Conservation (phyloP, 164 flowering plant genomes). For the Paratinospora sagittata region DNA sequence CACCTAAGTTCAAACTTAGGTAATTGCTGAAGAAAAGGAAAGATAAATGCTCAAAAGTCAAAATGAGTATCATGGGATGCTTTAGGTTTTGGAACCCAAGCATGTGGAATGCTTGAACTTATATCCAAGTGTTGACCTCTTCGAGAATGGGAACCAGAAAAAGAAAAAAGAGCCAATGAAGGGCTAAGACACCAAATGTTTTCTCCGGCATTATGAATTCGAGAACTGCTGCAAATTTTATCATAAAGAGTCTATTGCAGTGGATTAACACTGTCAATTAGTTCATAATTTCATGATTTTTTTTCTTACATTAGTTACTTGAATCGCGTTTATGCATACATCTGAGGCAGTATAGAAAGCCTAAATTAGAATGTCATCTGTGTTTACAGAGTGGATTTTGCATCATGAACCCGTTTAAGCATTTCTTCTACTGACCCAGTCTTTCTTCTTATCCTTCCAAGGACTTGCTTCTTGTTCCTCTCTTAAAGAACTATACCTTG, state of each 20-base stretch:
- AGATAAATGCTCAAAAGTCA: background rate
- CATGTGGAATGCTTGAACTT: background rate
- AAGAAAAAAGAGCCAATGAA: too few species aligned
- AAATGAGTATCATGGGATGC: background rate
- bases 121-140: background rate
- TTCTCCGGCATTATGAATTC: too few species aligned
- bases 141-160: too few species aligned
- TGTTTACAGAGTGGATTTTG: too few species aligned
- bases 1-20: background rate
- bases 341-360: background rate
- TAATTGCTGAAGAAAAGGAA: background rate
- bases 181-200: too few species aligned
- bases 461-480: constrained; percentile 89
- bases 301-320: background rate
- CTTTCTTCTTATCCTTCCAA: constrained; percentile 17
- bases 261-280: background rate
- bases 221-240: background rate
- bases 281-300: background rate
- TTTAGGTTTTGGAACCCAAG: background rate
- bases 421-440: background rate
- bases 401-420: background rate
- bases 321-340: background rate
- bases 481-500: constrained; percentile 79
- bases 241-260: background rate
- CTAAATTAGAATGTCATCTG: background rate